A percentile compares a stretch with the other conserved stretches of the same genome.
phyloP scores from a whole-genome alignment of 1,139 yeast genomes.

The Meyerozyma sp. region DNA sequence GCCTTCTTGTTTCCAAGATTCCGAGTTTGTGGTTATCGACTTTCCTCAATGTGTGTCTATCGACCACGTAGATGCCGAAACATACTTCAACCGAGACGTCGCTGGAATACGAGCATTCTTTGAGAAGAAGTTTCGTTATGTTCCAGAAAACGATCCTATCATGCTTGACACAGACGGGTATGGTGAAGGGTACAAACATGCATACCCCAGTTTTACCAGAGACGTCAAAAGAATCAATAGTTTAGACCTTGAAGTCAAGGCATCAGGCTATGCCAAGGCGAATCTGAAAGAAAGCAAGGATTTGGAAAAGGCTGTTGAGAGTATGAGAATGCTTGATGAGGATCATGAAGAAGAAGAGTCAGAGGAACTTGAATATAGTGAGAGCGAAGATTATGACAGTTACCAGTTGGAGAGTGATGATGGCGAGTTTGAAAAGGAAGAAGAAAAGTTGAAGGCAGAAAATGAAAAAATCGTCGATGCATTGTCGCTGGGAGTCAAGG shows the following conservation, averaged over 20 bases:
- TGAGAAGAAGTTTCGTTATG: constrained; percentile 68
- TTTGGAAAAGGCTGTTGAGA: constrained; percentile 67
- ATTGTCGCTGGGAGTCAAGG: constrained; percentile 51
- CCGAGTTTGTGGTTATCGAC: constrained; percentile 84
- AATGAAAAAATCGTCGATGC: constrained; percentile 73
- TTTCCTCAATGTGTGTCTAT: constrained; percentile 97
- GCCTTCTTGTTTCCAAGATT: constrained; percentile 45
- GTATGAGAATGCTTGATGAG: constrained; percentile 47
- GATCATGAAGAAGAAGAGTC: constrained; percentile 23
- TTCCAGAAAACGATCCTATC: constrained; percentile 55
- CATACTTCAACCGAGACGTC: constrained; percentile 87
- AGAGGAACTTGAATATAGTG: constrained; percentile 13
- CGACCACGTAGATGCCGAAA: constrained; percentile 83
- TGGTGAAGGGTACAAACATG: constrained; percentile 73
- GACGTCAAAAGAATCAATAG: constrained; percentile 67
- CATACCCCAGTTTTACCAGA: constrained; percentile 73
- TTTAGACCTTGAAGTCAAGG: constrained; percentile 79
- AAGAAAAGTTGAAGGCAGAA: constrained; percentile 43
- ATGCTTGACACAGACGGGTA: constrained; percentile 75
- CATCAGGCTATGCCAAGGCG: constrained; percentile 85
- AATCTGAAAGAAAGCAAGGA: constrained; percentile 49
- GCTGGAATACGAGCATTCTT: constrained; percentile 83
- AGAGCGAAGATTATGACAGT: constrained; percentile 20
- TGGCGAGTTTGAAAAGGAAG: constrained; percentile 28
- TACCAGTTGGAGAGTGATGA: constrained; percentile 24